Conservation (phyloP, 495 filamentous ascomycete genomes). For the Talaromyces liani region DNA sequence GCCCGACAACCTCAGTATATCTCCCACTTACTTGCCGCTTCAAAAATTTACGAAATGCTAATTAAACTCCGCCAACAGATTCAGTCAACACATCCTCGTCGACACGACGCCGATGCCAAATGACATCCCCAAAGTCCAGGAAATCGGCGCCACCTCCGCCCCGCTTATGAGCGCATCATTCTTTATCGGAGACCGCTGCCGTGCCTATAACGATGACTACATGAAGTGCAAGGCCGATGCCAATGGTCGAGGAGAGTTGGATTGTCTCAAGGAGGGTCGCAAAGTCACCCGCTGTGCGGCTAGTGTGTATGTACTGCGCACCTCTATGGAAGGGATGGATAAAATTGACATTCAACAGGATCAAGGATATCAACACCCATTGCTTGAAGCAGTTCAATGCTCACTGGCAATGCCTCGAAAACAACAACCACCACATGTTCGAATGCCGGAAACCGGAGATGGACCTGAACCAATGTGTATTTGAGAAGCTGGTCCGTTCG, state of each 20-base stretch:
- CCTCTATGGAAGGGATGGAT: not conserved
- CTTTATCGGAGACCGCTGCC: conserved; percentile 95
- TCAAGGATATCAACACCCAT: conserved; percentile 92
- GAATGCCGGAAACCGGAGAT: conserved; percentile 76
- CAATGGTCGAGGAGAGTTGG: conserved; percentile 78
- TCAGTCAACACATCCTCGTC: conserved; percentile 85
- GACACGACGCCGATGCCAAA: conserved; percentile 94
- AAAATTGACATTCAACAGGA: conserved; percentile 37
- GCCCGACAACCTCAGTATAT: conserved; percentile 42
- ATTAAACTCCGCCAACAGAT: conserved; percentile 47
- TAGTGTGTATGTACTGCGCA: conserved; percentile 68
- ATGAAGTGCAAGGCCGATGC: conserved; percentile 98
- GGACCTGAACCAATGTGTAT: conserved; percentile 85
- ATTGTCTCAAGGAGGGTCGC: conserved; percentile 92
- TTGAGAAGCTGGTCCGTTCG: conserved; percentile 76
- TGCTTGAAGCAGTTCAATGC: conserved; percentile 84
- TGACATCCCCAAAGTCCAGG: conserved; percentile 81
- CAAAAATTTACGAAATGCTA: conserved; percentile 6
- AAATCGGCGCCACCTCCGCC: conserved; percentile 85
- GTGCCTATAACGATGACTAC: conserved; percentile 93
- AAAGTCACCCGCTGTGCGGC: conserved; percentile 94
- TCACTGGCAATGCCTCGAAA: conserved; percentile 93
- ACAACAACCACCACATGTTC: conserved; percentile 95
- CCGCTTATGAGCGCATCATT: conserved; percentile 87
- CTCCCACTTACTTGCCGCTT: not conserved